Percentiles rank a stretch among this genome's conserved stretches.
phyloP scores from a whole-genome alignment of 305 asterid genomes.

The Salvia sclarea region DNA sequence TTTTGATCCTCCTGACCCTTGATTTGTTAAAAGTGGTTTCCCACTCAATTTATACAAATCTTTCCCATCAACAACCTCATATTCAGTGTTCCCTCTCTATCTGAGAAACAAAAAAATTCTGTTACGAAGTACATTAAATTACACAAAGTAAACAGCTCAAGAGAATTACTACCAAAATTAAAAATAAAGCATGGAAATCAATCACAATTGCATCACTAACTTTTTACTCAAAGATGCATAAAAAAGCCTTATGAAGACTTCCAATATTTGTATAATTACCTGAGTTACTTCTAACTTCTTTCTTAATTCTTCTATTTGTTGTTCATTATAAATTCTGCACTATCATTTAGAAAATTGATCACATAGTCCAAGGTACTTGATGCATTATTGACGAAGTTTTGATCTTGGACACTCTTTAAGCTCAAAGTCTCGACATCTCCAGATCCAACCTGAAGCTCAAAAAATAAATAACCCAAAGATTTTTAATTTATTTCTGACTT shows the following conservation, averaged over 20 bases:
- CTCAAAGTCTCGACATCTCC: conserved; percentile 85
- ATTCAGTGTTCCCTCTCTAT: conserved; percentile 57
- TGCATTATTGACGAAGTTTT: conserved; percentile 74
- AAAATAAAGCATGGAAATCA: conserved; percentile 3
- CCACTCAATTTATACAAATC: conserved; percentile 47
- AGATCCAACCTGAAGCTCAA: conserved; percentile 78
- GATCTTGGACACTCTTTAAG: conserved; percentile 68
- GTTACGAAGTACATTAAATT: too few species aligned
- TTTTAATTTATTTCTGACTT: conserved; percentile 20
- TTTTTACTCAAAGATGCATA: neutral
- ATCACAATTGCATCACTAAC: neutral
- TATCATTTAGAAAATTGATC: conserved; percentile 20
- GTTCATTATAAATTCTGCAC: neutral
- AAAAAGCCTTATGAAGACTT: conserved; percentile 8
- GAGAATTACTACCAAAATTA: neutral
- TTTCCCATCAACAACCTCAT: conserved; percentile 42
- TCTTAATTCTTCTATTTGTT: neutral
- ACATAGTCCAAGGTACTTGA: conserved; percentile 87
- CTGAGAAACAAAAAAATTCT: conserved; percentile 31
- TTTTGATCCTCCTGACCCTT: conserved; percentile 39
- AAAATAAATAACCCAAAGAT: conserved; percentile 18
- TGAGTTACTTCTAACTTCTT: neutral
- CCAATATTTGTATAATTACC: neutral
- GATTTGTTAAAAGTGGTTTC: conserved; percentile 43
- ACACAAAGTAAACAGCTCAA: too few species aligned